phyloP scores from a whole-genome alignment of 495 filamentous ascomycete species.

The Aspergillus nanangensis region DNA sequence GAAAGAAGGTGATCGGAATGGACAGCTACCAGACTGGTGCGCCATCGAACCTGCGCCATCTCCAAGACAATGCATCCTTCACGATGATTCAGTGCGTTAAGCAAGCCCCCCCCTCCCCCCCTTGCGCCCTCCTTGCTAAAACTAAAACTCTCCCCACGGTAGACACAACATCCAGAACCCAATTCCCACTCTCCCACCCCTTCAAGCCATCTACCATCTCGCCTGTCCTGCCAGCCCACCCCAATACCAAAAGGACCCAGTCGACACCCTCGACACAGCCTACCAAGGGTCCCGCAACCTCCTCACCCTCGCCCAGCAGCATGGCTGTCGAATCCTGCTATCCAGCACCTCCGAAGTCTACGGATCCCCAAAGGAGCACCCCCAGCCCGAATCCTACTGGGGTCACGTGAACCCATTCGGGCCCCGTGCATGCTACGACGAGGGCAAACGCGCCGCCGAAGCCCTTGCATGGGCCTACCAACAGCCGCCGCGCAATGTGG shows the following conservation, averaged over 20 bases:
- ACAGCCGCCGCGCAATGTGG: constrained; percentile 2
- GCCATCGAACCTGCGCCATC: constrained; percentile 7
- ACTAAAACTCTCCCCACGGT: too few species aligned
- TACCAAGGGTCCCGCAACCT: constrained; percentile 13
- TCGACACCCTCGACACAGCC: constrained; percentile 11
- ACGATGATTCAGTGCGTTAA: constrained; percentile 8
- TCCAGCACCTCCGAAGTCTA: constrained; percentile 20
- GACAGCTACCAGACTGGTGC: constrained; percentile 14
- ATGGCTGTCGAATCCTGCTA: constrained; percentile 9
- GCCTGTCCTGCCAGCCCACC: constrained; percentile 19
- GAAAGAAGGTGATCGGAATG: constrained; percentile 12
- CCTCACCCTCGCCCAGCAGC: constrained; percentile 6
- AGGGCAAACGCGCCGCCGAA: constrained; percentile 16
- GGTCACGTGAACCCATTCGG: constrained; percentile 19
- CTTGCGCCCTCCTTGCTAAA: neutral
- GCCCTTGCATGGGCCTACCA: constrained; percentile 16
- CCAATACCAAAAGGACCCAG: constrained; percentile 17
- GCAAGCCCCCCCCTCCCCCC: neutral
- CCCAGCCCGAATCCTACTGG: constrained; percentile 18
- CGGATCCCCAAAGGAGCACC: constrained; percentile 14
- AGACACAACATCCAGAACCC: constrained; percentile 15
- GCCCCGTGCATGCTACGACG: constrained; percentile 17
- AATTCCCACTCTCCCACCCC: constrained; percentile 1
- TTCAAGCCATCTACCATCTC: constrained; percentile 15
- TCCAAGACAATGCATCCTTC: constrained; percentile 7